phyloP scores from a whole-genome alignment of 192 early-diverging fungal species.

The Spinellus fusiger region DNA sequence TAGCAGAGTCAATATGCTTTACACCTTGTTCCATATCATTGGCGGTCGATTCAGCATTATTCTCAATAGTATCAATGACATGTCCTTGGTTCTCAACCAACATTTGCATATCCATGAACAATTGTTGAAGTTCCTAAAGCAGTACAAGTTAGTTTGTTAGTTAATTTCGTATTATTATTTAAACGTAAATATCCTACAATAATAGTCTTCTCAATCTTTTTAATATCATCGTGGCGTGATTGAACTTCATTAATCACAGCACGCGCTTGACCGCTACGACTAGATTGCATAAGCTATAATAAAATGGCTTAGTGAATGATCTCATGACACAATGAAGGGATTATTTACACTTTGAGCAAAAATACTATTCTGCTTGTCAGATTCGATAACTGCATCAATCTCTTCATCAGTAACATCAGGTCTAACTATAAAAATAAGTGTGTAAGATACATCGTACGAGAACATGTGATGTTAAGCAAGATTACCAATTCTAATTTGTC shows the following conservation, averaged over 20 bases:
- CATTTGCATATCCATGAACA: conserved; percentile 85
- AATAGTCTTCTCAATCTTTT: conserved; percentile 81
- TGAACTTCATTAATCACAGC: conserved; percentile 79
- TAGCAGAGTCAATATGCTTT: conserved; percentile 18
- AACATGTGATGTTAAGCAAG: background rate
- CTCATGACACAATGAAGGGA: too few species aligned
- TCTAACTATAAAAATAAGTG: conserved; percentile 47
- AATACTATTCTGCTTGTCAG: conserved; percentile 58
- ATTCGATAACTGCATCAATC: conserved; percentile 63
- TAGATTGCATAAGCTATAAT: conserved; percentile 42
- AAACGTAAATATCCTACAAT: conserved; percentile 44
- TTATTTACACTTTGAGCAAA: conserved; percentile 72
- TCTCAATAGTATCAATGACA: conserved; percentile 62
- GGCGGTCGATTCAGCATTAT: conserved; percentile 35
- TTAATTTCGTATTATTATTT: background rate
- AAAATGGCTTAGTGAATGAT: background rate
- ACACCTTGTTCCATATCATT: conserved; percentile 24
- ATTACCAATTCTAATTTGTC: conserved; percentile 63
- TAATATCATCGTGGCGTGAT: conserved; percentile 75
- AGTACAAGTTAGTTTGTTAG: background rate
- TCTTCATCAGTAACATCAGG: conserved; percentile 70
- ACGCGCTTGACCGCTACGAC: conserved; percentile 67
- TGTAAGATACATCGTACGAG: background rate
- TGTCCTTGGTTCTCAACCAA: conserved; percentile 75
- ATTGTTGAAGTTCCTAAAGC: conserved; percentile 72